Percentiles rank a stretch among this genome's conserved stretches.
Evolutionary conservation across 768 basidiomycete genomes (phyloP).

Genomic region (Calocera viscosa): DNA sequence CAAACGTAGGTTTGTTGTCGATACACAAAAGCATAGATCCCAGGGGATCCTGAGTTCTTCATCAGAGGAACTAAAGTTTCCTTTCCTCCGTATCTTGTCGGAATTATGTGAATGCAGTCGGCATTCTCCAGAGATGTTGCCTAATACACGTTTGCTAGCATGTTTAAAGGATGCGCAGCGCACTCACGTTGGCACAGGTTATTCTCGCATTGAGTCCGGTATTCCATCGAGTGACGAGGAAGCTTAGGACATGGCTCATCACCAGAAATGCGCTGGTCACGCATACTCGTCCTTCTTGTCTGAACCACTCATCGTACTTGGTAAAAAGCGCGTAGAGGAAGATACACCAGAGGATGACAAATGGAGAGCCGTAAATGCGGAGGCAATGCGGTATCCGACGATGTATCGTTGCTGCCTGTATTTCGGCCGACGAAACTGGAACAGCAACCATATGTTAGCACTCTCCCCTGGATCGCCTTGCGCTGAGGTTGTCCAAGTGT

Average conservation of each 20-base stretch:
- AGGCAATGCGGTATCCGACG: conserved; percentile 52
- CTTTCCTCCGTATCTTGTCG: conserved; percentile 66
- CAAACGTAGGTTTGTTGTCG: conserved; percentile 87
- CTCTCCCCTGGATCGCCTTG: too few species aligned
- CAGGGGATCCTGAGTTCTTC: conserved; percentile 40
- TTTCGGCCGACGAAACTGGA: conserved; percentile 51
- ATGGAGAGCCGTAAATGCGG: conserved; percentile 64
- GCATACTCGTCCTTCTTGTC: conserved; percentile 96
- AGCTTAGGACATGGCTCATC: conserved; percentile 81
- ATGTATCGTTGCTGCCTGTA: conserved; percentile 53
- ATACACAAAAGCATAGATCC: conserved; percentile 78
- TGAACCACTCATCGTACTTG: conserved; percentile 80
- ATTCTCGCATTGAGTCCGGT: conserved; percentile 63
- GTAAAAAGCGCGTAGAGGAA: conserved; percentile 85
- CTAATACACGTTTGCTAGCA: conserved; percentile 23
- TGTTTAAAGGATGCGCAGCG: conserved; percentile 15
- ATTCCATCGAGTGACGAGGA: conserved; percentile 83
- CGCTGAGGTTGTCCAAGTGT: too few species aligned
- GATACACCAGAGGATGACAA: conserved; percentile 67
- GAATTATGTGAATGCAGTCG: conserved; percentile 68
- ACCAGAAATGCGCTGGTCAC: conserved; percentile 76
- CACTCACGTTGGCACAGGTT: conserved; percentile 66
- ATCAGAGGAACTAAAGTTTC: conserved; percentile 75
- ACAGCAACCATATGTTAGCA: conserved; percentile 29
- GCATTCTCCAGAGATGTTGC: conserved; percentile 58